These are phyloP conservation scores for Ceriops zippeliana DNA, from an alignment of 345 rosid species.

Conservation along the genomic window DNA sequence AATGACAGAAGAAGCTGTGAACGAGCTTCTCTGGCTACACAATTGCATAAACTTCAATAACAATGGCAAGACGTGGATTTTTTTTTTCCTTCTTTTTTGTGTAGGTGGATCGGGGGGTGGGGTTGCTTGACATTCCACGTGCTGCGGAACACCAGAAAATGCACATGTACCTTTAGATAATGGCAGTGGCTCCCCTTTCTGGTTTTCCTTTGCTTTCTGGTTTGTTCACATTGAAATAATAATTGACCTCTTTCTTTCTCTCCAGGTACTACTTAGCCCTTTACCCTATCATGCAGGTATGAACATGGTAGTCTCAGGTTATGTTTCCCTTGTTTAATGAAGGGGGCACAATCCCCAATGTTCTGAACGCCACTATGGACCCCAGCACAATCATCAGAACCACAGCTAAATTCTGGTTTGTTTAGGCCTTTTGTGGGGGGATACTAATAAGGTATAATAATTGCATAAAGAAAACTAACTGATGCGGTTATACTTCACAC, in stretches of 20 bases:
- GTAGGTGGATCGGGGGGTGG: neutral
- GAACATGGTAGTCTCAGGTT: neutral
- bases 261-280: neutral
- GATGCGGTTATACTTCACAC: neutral
- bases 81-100: neutral
- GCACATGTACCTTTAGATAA: neutral
- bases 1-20: too few species aligned
- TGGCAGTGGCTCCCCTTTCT: constrained; percentile 2
- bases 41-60: too few species aligned
- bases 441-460: neutral
- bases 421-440: neutral
- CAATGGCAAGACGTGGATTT: too few species aligned
- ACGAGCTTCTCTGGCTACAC: too few species aligned
- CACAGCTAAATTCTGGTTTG: neutral
- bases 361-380: neutral
- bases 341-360: neutral
- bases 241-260: neutral
- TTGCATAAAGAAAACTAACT: neutral
- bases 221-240: neutral
- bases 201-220: neutral
- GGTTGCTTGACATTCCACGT: neutral
- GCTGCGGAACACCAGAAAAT: constrained; percentile 13
- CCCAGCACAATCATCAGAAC: neutral
- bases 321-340: neutral
- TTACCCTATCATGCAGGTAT: neutral